Base-by-base conservation (phyloP, 352 stramenopile genomes). In the Globisporangium cystogenes region DNA sequence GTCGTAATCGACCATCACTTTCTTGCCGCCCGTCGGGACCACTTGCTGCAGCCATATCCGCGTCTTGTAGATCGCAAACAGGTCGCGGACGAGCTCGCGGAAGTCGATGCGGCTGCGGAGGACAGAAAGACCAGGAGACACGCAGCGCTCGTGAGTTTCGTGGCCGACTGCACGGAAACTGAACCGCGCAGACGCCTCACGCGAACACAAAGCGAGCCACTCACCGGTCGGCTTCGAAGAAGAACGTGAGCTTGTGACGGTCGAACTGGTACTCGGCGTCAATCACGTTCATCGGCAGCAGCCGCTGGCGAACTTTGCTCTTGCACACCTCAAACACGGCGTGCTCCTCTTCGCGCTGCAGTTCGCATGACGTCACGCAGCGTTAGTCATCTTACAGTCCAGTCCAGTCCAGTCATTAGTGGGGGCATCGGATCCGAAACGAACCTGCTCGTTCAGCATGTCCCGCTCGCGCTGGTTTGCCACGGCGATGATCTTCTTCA, bases 51-150 rank as follows among this genome's bases (percentile, higher is more conserved):
- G 93, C 96, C 96, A 99, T 58, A 99, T 99, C 55, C 96, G 82
- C 45, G 95, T 99, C 77, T 99, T 99, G 76, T 98, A 99, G 61
- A 98, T 97, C 57, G 92, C 96, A 77, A 99, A 99, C 53, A 99
- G 73, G 59, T 99, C 96, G 35, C 96, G 86, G 18, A 99, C 96
- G 5, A 99, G 82, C 59, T 99, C 96, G 47, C 96, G 85, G 70
- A 99, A 99, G 72, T 99, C 96, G 59, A 99, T 98, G 39, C 96
- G 89, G 47, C 83, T 93, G 39, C 36, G 2, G 10, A 39, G 27
- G 8, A 41, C 18, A 49, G 8, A 50, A 55, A 61, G 14, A n/a
- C 20, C n/a, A 35, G 7, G 59, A 11, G 24, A 4, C n/a, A 47
- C 26, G 3, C 11, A 31, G n/a, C 46, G 14, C 4, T 15, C 21